A percentile compares a stretch with the other conserved stretches of the same genome.
These are phyloP conservation scores for Dryas alaskensis DNA, from an alignment of 306 rosid species.

Conservation along the genomic window DNA sequence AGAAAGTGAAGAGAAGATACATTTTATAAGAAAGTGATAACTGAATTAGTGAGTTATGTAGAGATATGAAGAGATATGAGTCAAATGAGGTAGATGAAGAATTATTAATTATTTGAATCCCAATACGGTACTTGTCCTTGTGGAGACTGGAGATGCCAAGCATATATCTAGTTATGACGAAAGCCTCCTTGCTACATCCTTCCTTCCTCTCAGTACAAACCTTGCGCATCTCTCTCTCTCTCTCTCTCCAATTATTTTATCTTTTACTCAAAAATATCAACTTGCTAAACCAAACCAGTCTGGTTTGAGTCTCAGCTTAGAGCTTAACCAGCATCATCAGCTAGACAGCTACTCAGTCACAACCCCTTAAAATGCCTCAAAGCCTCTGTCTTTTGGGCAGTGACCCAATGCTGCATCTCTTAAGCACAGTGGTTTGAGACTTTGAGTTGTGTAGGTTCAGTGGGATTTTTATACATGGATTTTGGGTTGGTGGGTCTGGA, in stretches of 20 bases:
- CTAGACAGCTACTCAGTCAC: constrained; percentile 5
- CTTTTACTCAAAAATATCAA: constrained; percentile 42
- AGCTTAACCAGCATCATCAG: too few relatives aligned
- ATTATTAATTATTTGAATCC: neutral
- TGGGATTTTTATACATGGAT: constrained; percentile 52
- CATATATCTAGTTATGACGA: constrained; percentile 2
- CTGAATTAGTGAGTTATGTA: neutral
- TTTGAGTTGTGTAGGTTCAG: neutral
- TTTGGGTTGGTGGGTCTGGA: constrained; percentile 70
- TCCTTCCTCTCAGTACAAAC: constrained; percentile 17
- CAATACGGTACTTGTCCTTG: neutral
- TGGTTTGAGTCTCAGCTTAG: constrained; percentile 51
- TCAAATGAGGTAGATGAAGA: neutral
- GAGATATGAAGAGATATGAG: neutral
- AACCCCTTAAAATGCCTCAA: neutral
- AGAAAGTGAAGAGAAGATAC: neutral
- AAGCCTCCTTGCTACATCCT: neutral
- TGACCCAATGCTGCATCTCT: constrained; percentile 29
- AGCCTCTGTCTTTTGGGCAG: constrained; percentile 23
- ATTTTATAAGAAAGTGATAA: neutral
- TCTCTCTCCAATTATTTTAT: constrained; percentile 74
- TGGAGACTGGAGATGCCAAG: constrained; percentile 8
- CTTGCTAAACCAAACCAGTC: constrained; percentile 46
- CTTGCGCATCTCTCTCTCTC: constrained; percentile 30
- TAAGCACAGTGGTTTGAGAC: constrained; percentile 14